Conservation (phyloP, 2,329 filamentous ascomycete genomes). For the Hypoxylon sp. region DNA sequence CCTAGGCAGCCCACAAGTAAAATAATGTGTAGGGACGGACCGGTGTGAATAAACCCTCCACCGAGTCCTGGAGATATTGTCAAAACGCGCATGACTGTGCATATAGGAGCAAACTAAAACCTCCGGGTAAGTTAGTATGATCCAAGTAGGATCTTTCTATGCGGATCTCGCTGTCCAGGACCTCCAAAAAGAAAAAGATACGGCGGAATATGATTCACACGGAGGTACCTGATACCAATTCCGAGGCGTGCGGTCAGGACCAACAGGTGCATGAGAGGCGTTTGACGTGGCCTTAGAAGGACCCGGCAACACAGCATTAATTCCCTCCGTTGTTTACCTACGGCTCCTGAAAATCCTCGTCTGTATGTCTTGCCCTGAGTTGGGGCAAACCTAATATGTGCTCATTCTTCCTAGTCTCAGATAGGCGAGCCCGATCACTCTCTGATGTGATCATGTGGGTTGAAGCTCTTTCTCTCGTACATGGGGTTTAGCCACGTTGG, state of each 20-base stretch:
- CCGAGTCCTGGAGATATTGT: constrained; percentile 12
- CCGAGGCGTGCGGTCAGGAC: constrained; percentile 2
- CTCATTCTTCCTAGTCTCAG: constrained; percentile 17
- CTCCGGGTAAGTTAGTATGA: constrained; percentile 11
- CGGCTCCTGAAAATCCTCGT: constrained; percentile 13
- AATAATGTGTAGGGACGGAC: neutral
- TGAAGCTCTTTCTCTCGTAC: constrained; percentile 15
- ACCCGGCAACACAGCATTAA: neutral
- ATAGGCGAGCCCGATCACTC: constrained; percentile 36
- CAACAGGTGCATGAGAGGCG: neutral
- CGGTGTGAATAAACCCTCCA: neutral
- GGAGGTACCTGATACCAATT: constrained; percentile 2
- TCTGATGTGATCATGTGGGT: constrained; percentile 21
- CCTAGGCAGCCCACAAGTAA: neutral
- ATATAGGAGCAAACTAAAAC: constrained; percentile 24
- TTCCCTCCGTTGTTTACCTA: neutral
- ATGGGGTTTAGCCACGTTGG: constrained; percentile 19
- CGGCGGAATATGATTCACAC: constrained; percentile 7
- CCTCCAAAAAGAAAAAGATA: neutral
- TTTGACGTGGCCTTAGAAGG: neutral
- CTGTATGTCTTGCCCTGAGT: constrained; percentile 11
- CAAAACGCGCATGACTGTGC: constrained; percentile 17
- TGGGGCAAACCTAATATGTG: constrained; percentile 4
- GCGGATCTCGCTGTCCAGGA: neutral
- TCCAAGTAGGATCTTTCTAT: neutral